Conservation (phyloP, 1,139 yeast species). For the Debaryomyces sp. region DNA sequence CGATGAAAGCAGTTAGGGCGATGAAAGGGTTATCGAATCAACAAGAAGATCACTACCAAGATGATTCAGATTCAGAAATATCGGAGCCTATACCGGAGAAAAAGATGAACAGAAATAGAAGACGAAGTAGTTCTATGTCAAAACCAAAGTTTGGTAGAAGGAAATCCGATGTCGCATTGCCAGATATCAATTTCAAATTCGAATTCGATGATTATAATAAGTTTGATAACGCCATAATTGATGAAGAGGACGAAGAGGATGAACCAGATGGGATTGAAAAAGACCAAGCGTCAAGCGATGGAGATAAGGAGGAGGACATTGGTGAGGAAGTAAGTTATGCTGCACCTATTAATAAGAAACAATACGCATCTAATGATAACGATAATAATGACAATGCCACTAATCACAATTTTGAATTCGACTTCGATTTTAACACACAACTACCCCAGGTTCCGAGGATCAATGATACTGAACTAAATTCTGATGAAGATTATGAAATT, state of each 20-base stretch:
- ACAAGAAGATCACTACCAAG: constrained; percentile 13
- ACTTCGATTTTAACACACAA: constrained; percentile 42
- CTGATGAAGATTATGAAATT: constrained; percentile 71
- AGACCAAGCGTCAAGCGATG: constrained; percentile 9
- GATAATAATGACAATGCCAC: constrained; percentile 14
- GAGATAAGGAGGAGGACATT: constrained; percentile 56
- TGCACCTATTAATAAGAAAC: constrained; percentile 11
- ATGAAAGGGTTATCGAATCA: constrained; percentile 26
- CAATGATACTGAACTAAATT: constrained; percentile 54
- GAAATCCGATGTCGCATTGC: constrained; percentile 43
- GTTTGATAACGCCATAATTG: constrained; percentile 18
- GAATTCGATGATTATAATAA: constrained; percentile 47
- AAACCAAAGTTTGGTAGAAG: constrained; percentile 40
- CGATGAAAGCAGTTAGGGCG: constrained; percentile 54
- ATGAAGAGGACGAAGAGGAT: constrained; percentile 22
- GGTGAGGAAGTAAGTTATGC: constrained; percentile 59
- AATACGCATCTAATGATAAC: constrained; percentile 11
- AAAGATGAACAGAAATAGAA: constrained; percentile 10
- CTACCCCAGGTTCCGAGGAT: constrained; percentile 52
- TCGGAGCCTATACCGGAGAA: constrained; percentile 8
- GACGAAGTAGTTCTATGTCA: constrained; percentile 23
- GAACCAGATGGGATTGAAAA: constrained; percentile 18
- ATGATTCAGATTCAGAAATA: constrained; percentile 6
- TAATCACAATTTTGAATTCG: constrained; percentile 23
- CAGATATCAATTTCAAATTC: constrained; percentile 59